Conservation (phyloP, 768 basidiomycete genomes). For the Boletellus ananas region DNA sequence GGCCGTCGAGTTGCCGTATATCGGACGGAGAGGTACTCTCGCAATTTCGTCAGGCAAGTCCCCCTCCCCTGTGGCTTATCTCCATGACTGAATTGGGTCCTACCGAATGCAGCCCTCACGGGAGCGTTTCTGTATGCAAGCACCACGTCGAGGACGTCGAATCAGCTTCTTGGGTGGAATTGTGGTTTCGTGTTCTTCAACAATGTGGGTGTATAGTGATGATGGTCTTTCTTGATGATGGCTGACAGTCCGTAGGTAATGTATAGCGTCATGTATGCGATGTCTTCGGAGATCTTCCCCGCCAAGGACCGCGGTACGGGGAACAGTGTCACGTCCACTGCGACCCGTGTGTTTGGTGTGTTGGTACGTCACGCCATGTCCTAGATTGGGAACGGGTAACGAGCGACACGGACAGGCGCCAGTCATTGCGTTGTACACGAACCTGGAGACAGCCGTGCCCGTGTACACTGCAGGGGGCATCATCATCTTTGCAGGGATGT, state of each 20-base stretch:
- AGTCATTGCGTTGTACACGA: conserved; percentile 64
- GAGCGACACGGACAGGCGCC: conserved; percentile 44
- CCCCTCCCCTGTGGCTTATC: conserved; percentile 8
- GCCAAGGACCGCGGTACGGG: conserved; percentile 72
- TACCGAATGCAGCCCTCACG: conserved; percentile 58
- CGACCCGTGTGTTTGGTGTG: conserved; percentile 62
- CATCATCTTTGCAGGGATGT: conserved; percentile 52
- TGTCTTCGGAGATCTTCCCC: conserved; percentile 68
- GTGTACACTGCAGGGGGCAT: conserved; percentile 68
- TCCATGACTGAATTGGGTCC: conserved; percentile 44
- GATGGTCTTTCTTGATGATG: background rate
- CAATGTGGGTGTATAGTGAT: conserved; percentile 38
- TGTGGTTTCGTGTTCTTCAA: conserved; percentile 64
- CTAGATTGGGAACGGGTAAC: background rate
- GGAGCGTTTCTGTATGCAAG: conserved; percentile 71
- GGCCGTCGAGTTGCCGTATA: conserved; percentile 58
- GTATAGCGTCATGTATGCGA: conserved; percentile 73
- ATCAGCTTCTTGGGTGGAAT: conserved; percentile 73
- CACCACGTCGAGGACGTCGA: conserved; percentile 55
- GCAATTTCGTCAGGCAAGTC: conserved; percentile 59
- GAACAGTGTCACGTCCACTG: conserved; percentile 57
- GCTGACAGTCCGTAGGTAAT: conserved; percentile 43
- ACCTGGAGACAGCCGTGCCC: conserved; percentile 60
- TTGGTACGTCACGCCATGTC: conserved; percentile 38
- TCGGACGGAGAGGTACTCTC: conserved; percentile 68